Evolutionary conservation across 768 basidiomycete genomes (phyloP).

Genomic region (Lanmaoa pseudosensibilis): DNA sequence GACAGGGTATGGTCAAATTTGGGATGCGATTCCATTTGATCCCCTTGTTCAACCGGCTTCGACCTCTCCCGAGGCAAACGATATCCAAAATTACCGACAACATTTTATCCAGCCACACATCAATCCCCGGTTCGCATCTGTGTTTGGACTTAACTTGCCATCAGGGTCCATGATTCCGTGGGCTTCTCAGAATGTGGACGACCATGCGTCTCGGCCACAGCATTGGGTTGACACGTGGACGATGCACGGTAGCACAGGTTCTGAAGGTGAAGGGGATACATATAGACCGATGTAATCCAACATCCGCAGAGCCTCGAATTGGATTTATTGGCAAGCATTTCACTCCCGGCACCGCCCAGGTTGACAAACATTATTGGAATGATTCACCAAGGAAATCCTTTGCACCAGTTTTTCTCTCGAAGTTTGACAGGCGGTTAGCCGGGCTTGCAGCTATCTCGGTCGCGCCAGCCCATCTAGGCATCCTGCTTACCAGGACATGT

Average conservation of each 20-base stretch:
- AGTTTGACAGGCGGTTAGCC: background rate
- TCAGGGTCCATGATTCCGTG: constrained; percentile 23
- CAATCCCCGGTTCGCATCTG: constrained; percentile 74
- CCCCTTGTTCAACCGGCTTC: constrained; percentile 9
- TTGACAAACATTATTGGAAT: background rate
- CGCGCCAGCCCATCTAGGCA: background rate
- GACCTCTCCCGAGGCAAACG: constrained; percentile 9
- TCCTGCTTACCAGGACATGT: background rate
- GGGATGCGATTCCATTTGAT: constrained; percentile 24
- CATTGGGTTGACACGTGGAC: constrained; percentile 44
- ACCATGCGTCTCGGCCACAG: constrained; percentile 10
- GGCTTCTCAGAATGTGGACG: constrained; percentile 17
- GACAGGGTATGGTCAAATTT: constrained; percentile 42
- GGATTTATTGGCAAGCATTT: constrained; percentile 18
- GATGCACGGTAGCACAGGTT: constrained; percentile 27
- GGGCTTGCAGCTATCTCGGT: background rate
- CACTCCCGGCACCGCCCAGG: background rate
- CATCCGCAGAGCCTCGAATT: constrained; percentile 11
- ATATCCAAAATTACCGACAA: constrained; percentile 20
- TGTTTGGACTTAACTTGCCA: constrained; percentile 52
- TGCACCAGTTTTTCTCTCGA: background rate
- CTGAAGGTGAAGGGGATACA: constrained; percentile 26
- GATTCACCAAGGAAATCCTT: background rate
- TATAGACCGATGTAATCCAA: constrained; percentile 30
- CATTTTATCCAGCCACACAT: constrained; percentile 75